These are phyloP conservation scores for Tilletia horrida DNA, from an alignment of 1,284 basidiomycete species.

Conservation along the genomic window DNA sequence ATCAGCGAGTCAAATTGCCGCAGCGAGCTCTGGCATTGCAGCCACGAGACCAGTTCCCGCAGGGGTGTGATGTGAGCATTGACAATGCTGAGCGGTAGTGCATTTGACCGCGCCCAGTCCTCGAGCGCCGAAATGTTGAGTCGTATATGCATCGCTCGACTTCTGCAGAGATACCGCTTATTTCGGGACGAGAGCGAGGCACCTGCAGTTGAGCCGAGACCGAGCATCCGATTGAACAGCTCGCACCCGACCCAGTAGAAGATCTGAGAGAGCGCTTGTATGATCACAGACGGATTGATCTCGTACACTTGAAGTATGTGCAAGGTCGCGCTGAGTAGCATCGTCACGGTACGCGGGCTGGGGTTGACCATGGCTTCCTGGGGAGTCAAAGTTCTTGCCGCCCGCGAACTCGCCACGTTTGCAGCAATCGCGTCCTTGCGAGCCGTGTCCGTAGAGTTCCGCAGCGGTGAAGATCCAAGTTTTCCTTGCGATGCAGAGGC, in stretches of 20 bases:
- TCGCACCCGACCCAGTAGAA: constrained; percentile 83
- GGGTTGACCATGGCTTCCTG: constrained; percentile 28
- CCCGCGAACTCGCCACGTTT: constrained; percentile 7
- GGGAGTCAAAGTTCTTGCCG: neutral
- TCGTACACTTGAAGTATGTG: constrained; percentile 80
- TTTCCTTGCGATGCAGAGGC: neutral
- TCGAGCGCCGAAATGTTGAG: constrained; percentile 83
- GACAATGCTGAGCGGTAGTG: constrained; percentile 73
- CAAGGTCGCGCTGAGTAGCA: constrained; percentile 82
- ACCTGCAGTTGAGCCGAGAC: constrained; percentile 51
- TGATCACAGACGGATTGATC: constrained; percentile 81
- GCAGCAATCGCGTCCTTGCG: neutral
- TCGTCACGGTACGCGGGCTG: constrained; percentile 67
- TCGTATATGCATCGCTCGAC: constrained; percentile 80
- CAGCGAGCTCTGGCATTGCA: constrained; percentile 64
- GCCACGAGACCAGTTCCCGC: constrained; percentile 78
- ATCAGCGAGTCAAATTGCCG: constrained; percentile 81
- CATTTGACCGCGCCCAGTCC: constrained; percentile 82
- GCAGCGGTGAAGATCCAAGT: neutral
- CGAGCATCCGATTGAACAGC: constrained; percentile 87
- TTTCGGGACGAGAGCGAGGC: neutral
- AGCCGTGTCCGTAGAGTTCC: neutral
- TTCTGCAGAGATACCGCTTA: constrained; percentile 89
- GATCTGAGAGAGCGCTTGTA: constrained; percentile 90
- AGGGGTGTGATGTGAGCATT: constrained; percentile 75